phyloP scores from a whole-genome alignment of 2,329 filamentous ascomycete species.

The Paraconiothyrium brasiliense region DNA sequence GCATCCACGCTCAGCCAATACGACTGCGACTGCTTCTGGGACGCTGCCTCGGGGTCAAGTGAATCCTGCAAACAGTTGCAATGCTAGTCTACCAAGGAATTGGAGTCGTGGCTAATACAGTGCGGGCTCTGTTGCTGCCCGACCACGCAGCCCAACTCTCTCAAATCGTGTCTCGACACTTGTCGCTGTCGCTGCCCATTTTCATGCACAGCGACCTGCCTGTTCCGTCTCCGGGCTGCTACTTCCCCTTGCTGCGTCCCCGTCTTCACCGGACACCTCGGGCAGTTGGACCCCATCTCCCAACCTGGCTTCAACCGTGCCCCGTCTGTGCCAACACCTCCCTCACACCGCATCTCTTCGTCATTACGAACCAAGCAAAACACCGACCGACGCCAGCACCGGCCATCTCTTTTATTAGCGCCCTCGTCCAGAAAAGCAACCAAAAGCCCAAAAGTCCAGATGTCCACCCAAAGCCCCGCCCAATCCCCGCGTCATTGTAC shows the following conservation, averaged over 20 bases:
- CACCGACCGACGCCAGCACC: constrained; percentile 45
- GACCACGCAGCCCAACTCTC: constrained; percentile 17
- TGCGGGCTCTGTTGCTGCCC: constrained; percentile 23
- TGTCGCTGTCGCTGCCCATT: constrained; percentile 25
- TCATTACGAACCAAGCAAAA: constrained; percentile 36
- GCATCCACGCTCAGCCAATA: constrained; percentile 2
- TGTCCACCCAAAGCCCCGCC: constrained; percentile 22
- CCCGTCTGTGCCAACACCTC: constrained; percentile 9
- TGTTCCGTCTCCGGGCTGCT: constrained; percentile 19
- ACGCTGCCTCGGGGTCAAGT: not conserved
- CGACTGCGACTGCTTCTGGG: not conserved
- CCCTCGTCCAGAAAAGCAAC: constrained; percentile 38
- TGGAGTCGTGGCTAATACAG: constrained; percentile 15
- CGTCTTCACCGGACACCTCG: constrained; percentile 25
- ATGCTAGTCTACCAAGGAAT: constrained; percentile 14
- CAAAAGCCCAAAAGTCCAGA: constrained; percentile 27
- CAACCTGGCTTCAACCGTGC: constrained; percentile 22
- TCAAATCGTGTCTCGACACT: not conserved
- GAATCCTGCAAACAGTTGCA: constrained; percentile 13
- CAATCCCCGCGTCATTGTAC: constrained; percentile 24
- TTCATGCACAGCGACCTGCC: constrained; percentile 20
- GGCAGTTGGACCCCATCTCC: not conserved
- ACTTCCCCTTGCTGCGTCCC: constrained; percentile 21
- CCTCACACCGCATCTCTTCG: constrained; percentile 22
- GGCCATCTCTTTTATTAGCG: constrained; percentile 34